phyloP scores from a whole-genome alignment of 1,284 basidiomycete species.

The Polyporus tsugae region DNA sequence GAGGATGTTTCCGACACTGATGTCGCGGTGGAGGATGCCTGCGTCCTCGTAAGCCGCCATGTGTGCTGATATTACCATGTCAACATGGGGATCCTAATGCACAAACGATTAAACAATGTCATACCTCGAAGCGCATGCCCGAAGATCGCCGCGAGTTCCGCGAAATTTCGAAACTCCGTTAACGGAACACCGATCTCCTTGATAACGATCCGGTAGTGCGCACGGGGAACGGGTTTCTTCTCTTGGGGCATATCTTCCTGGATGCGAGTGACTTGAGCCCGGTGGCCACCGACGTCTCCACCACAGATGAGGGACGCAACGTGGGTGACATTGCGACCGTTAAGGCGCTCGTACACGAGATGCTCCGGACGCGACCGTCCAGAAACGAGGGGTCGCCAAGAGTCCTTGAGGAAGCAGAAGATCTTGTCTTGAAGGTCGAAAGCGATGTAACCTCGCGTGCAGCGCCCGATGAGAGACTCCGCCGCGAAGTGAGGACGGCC shows the following conservation, averaged over 20 bases:
- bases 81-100: background rate
- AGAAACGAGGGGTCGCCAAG: constrained; percentile 18
- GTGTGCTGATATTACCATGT: background rate
- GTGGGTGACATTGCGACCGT: background rate
- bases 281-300: constrained; percentile 20
- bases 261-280: constrained; percentile 7
- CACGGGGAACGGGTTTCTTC: constrained; percentile 7
- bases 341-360: constrained; percentile 14
- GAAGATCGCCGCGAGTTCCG: background rate
- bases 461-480: constrained; percentile 12
- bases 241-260: constrained; percentile 7
- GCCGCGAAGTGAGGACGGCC: constrained; percentile 4
- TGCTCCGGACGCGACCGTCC: constrained; percentile 17
- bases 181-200: constrained; percentile 15
- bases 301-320: constrained; percentile 20
- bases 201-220: constrained; percentile 12
- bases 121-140: background rate
- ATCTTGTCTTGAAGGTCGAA: background rate
- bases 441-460: constrained; percentile 19
- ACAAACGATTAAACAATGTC: background rate
- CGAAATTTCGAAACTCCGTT: constrained; percentile 3
- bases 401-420: constrained; percentile 20
- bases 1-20: constrained; percentile 24
- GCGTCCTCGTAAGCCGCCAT: constrained; percentile 1
- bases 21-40: constrained; percentile 17